Base-by-base conservation (phyloP, 768 basidiomycete genomes). In the Auricularia cornea region DNA sequence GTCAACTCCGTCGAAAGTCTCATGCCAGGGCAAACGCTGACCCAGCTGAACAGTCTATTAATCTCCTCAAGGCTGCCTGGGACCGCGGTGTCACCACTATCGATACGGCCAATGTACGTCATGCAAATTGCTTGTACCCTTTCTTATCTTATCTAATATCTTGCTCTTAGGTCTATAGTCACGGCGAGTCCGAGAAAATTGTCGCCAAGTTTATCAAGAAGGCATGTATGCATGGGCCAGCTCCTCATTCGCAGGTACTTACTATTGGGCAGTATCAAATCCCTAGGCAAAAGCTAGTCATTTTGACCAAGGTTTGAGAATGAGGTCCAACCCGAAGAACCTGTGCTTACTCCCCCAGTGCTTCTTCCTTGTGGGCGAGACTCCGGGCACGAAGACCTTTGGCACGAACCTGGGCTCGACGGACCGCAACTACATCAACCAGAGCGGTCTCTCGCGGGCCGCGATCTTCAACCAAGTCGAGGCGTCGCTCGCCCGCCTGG, bases 381-480 rank as follows among this genome's bases (percentile, higher is more conserved):
- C 59, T 5, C 41, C 33, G 1, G 41, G 31, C 30, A 60, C 59
- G 4, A 44, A 44, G 31, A 40, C 26, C 10, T 60, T 38, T 16
- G 31, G 23, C 14, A 38, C 41, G 26, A 23, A 28, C 31, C 6
- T 38, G 12, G 54, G 54, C 28, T 4, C 14, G 12, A 31, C 40
- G 52, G 35, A 41, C 33, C 60, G 41, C 59, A 61, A 51, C 26
- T 61, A 61, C 31, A 44, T 57, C 51, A 61, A 64, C 28, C 51
- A 51, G 29, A 23, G 40, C 12, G 75, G 76, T 11, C 70, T 75
- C 64, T 67, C 75, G 29, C 73, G 74, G 8, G 63, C 69, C 3
- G 74, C 72, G 10, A 75, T 75, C 48, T 77, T 79, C 64, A 75
- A 73, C 35, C 63, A 70, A 3, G 71, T 80, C 59, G 65, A 77